Conservation (phyloP, 164 flowering plant species). For the Chloranthus sessilifolius region DNA sequence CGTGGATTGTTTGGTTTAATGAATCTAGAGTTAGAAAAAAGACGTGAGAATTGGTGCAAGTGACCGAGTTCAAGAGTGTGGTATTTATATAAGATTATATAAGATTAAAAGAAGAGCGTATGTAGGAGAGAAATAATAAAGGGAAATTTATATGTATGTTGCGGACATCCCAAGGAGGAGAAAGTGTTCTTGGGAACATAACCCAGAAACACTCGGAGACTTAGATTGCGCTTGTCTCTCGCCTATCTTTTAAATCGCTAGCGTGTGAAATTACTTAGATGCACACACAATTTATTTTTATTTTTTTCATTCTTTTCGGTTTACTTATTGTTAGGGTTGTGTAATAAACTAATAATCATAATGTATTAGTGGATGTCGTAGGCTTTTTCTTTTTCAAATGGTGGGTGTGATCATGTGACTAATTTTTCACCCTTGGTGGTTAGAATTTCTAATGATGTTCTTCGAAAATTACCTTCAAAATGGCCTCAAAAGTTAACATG, state of each 20-base stretch:
- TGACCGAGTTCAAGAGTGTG: slow-evolving; percentile 25
- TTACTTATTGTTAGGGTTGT: neutral
- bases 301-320: neutral
- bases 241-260: neutral
- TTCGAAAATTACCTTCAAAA: too few relatives aligned
- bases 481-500: too few relatives aligned
- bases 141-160: slow-evolving; percentile 15
- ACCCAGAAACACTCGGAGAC: slow-evolving; percentile 34
- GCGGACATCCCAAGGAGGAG: slow-evolving; percentile 58
- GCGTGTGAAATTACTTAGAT: neutral
- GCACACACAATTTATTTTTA: neutral
- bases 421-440: neutral
- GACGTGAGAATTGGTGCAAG: slow-evolving; percentile 1
- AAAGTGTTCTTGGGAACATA: slow-evolving; percentile 36
- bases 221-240: slow-evolving; percentile 25
- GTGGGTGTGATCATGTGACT: slow-evolving; percentile 12
- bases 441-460: neutral
- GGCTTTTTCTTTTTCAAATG: slow-evolving; percentile 2
- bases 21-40: neutral
- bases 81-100: slow-evolving; percentile 31
- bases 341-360: neutral
- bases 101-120: neutral
- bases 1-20: slow-evolving; percentile 5
- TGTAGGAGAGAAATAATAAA: neutral
- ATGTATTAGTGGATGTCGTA: slow-evolving; percentile 4